Base-by-base conservation (phyloP, 2,329 filamentous ascomycete genomes). In the Neonectria faginata region DNA sequence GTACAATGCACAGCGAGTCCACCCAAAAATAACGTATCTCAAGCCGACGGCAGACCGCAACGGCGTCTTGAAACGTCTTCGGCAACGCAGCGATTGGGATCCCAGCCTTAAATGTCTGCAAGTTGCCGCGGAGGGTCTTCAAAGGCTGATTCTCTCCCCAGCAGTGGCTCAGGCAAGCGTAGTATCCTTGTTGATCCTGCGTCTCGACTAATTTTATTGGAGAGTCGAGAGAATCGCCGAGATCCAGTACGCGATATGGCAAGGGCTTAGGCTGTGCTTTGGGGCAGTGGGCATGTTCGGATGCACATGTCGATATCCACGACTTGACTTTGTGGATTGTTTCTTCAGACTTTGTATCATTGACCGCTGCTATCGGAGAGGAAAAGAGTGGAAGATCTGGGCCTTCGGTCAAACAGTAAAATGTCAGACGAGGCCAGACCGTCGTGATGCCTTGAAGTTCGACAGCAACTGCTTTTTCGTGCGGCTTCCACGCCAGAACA, bases 1-100 rank as follows among this genome's bases (percentile, higher is more conserved):
- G 64, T 1, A 65, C 29, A 8, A 68, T 64, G 18, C 60, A 68
- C 9, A 65, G 33, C 0, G 65, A 41, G 29, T 67, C 65, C 7
- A 61, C 39, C 66, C 66, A 67, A 11, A 67, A 42, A 47, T 67
- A 68, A 2, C 60, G 57, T 12, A 68, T 27, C 8, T 50, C 54
- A 10, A 68, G 64, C 2, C 41, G 51, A 1, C 55, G 51, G 22
- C 50, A 67, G 8, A 62, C 14, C 7, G 16, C 16, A 14, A 67
- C 51, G 7, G 59, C 62, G 16, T 67, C 62, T 22, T 51, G 56
- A 20, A 67, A 62, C 0, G 60, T 66, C 33, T 55, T 60, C 5
- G 64, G 64, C 7, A 66, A 48, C 5, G 20, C 14, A 3, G 9
- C 54, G 8, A 57, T 41, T 9, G 51, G 58, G 2, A 67, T 57